Percentiles rank a stretch among this genome's conserved stretches.
phyloP scores from a whole-genome alignment of 2,329 filamentous ascomycete species.

The Scedosporium apiospermum region DNA sequence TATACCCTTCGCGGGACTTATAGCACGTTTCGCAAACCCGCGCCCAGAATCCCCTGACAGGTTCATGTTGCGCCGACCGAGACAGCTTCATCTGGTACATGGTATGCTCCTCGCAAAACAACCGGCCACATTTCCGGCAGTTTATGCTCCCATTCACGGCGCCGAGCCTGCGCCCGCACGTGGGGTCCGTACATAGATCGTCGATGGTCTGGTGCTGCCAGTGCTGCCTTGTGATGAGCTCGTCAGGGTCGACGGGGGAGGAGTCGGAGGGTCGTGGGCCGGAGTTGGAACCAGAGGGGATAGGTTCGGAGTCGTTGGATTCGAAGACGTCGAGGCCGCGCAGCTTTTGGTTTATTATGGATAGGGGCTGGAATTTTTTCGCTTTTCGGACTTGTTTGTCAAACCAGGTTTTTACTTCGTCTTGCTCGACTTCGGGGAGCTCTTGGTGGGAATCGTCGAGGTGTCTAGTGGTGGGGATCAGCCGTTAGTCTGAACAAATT shows the following conservation, averaged over 20 bases:
- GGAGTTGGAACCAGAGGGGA: constrained; percentile 18
- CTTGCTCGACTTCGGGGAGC: constrained; percentile 76
- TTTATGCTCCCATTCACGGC: constrained; percentile 78
- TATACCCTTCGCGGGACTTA: constrained; percentile 92
- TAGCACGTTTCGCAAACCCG: constrained; percentile 98
- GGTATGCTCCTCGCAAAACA: constrained; percentile 96
- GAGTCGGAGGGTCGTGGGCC: constrained; percentile 21
- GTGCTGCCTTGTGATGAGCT: constrained; percentile 76
- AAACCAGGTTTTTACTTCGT: constrained; percentile 96
- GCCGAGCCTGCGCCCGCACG: constrained; percentile 72
- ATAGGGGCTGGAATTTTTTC: constrained; percentile 85
- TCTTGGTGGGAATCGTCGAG: constrained; percentile 88
- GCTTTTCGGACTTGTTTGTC: constrained; percentile 89
- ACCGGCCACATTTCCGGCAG: constrained; percentile 81
- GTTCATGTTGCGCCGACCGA: constrained; percentile 79
- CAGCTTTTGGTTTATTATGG: constrained; percentile 85
- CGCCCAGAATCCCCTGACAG: constrained; percentile 84
- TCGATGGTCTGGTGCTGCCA: constrained; percentile 73
- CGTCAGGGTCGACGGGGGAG: constrained; percentile 63
- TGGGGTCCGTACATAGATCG: constrained; percentile 79
- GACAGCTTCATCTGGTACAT: constrained; percentile 99
- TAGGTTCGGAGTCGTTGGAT: constrained; percentile 61
- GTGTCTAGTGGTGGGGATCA: constrained; percentile 26
- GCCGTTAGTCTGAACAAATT: not conserved
- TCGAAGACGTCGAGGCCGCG: constrained; percentile 91